Conservation (phyloP, 345 rosid species). For the Eucalyptus curtisii region DNA sequence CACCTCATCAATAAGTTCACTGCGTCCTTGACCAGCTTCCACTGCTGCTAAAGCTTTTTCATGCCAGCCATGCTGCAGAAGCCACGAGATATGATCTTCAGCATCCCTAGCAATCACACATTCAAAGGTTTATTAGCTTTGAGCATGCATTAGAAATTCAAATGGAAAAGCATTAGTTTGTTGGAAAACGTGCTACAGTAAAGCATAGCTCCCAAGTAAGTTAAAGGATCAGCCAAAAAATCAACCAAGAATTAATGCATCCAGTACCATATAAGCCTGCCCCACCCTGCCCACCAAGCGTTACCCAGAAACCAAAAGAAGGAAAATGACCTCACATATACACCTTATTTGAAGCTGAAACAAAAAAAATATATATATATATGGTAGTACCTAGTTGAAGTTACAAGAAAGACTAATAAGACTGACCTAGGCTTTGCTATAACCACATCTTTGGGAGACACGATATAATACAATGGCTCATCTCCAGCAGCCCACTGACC, state of each 20-base stretch:
- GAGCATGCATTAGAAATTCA: not conserved
- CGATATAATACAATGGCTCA: slow-evolving; percentile 88
- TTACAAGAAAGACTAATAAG: not conserved
- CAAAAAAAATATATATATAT: not conserved
- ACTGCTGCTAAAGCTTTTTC: slow-evolving; percentile 98
- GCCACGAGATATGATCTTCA: slow-evolving; percentile 98
- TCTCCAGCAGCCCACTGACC: slow-evolving; percentile 99
- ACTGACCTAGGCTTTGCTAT: slow-evolving; percentile 96
- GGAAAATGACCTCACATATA: not conserved
- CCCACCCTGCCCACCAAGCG: not conserved
- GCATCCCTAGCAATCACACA: slow-evolving; percentile 56
- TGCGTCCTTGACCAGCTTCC: slow-evolving; percentile 92
- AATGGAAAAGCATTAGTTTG: not conserved
- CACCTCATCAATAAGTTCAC: slow-evolving; percentile 96
- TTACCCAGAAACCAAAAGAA: not conserved
- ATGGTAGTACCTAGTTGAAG: not conserved
- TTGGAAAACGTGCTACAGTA: not conserved
- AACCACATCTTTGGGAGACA: slow-evolving; percentile 97
- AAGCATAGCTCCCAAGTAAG: not conserved
- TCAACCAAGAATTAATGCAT: not conserved
- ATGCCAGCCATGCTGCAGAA: slow-evolving; percentile 95
- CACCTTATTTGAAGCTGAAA: not conserved
- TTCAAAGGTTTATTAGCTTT: not conserved
- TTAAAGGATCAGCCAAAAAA: not conserved
- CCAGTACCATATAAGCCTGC: not conserved